Percentiles rank a stretch among this genome's conserved stretches.
Conservation (phyloP, 768 basidiomycete species). For the Tephrocybe sp. region DNA sequence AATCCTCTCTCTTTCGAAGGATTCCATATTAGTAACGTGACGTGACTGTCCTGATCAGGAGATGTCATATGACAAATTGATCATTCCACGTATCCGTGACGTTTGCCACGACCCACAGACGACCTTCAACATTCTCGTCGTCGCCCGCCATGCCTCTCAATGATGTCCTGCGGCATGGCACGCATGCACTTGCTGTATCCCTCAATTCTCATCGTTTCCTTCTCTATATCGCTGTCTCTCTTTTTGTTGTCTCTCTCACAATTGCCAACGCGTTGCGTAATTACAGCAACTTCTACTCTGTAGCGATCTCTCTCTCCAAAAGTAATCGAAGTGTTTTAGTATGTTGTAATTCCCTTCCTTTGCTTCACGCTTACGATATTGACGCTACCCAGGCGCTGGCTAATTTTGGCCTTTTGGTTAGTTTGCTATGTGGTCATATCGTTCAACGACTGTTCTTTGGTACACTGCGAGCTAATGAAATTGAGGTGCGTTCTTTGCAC, state of each 20-base stretch:
- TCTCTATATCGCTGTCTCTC: slow-evolving; percentile 68
- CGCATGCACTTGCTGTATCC: slow-evolving; percentile 48
- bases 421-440: slow-evolving; percentile 72
- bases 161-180: slow-evolving; percentile 48
- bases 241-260: slow-evolving; percentile 67
- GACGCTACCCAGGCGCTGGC: slow-evolving; percentile 66
- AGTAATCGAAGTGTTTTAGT: slow-evolving; percentile 94
- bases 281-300: slow-evolving; percentile 92
- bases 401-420: slow-evolving; percentile 83
- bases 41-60: background rate
- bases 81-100: background rate
- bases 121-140: background rate
- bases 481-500: slow-evolving; percentile 65
- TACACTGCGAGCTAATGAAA: slow-evolving; percentile 78
- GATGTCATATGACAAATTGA: slow-evolving; percentile 4
- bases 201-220: slow-evolving; percentile 65
- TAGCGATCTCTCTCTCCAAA: slow-evolving; percentile 89
- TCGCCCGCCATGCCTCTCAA: slow-evolving; percentile 45
- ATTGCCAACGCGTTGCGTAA: slow-evolving; percentile 79
- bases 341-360: slow-evolving; percentile 25
- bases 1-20: background rate
- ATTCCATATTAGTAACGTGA: background rate
- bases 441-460: slow-evolving; percentile 93
- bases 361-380: slow-evolving; percentile 6
- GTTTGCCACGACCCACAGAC: background rate